Base-by-base conservation (phyloP, 208 protist species). In the Trypanosoma rangeli region DNA sequence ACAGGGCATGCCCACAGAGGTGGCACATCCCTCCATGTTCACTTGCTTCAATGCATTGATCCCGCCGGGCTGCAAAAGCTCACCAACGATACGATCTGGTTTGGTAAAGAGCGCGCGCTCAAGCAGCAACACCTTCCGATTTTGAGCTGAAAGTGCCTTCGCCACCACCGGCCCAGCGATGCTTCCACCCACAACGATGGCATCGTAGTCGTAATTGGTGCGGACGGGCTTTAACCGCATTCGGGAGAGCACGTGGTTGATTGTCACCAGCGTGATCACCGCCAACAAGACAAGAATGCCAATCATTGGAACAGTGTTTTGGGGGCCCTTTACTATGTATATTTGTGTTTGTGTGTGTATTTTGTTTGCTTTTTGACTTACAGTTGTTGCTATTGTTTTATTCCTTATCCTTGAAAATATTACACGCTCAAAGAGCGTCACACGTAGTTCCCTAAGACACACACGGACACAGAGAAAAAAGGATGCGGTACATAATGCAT, bases 21-120 rank as follows among this genome's bases (percentile, higher is more conserved):
- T 76, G 18, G 92, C 82, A 73, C 91, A 97, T n/a, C 84, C 74
- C 70, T 92, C 85, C 80, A 98, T 93, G 39, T 93, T 90, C 0
- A 98, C 64, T 71, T 92, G 62, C 65, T 71, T 77, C 49, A 99
- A 87, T 35, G 76, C 80, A 48, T 85, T 64, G 18, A 98, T 59
- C 59, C 97, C 97, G 57, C 95, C 96, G 12, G 97, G 97, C 80
- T 99, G 97, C 56, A 99, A 85, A 20, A 99, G 86, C 77, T 99
- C 97, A 44, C 97, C 97, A 29, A 98, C 87, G 67, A 99, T 98
- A 65, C 94, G 88, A 74, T 99, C 90, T 10, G 97, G 96, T 55
- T 92, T 88, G 22, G 74, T 89, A 75, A 93, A 96, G 28, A 98
- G 77, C 39, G 86, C 79, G 50, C 94, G 86, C 72, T 98, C 96